Conservation (phyloP, 345 rosid species). For the Isatis tinctoria region DNA sequence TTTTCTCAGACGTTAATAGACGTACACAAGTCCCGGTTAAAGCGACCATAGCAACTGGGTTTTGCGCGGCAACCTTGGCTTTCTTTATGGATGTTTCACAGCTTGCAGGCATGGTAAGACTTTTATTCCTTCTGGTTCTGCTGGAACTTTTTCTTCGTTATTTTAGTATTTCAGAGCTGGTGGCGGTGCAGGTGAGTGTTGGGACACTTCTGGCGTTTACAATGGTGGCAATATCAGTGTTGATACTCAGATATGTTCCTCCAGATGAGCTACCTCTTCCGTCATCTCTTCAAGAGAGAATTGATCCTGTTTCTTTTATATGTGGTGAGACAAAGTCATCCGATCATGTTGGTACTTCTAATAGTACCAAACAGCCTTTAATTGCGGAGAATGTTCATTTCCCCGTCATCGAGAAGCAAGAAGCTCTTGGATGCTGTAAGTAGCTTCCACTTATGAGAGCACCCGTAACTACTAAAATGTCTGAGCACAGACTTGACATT, state of each 20-base stretch:
- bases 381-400: conserved; percentile 35
- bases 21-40: conserved; percentile 76
- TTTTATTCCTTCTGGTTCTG: background rate
- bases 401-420: conserved; percentile 47
- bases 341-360: conserved; percentile 31
- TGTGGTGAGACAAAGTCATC: conserved; percentile 22
- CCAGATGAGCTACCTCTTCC: conserved; percentile 90
- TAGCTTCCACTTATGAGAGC: conserved; percentile 15
- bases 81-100: conserved; percentile 81
- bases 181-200: conserved; percentile 77
- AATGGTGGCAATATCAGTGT: conserved; percentile 88
- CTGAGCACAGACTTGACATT: background rate
- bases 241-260: conserved; percentile 91
- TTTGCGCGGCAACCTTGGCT: conserved; percentile 64
- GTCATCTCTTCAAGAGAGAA: conserved; percentile 68
- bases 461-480: background rate
- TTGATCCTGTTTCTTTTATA: conserved; percentile 53
- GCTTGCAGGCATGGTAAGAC: conserved; percentile 85
- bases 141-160: background rate
- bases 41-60: conserved; percentile 68
- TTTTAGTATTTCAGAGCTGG: conserved; percentile 5
- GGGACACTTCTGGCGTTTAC: conserved; percentile 98
- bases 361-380: conserved; percentile 41
- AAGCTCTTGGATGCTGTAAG: conserved; percentile 50
- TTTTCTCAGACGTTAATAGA: conserved; percentile 72